These are phyloP conservation scores for Mucor irregularis DNA, from an alignment of 371 early-diverging fungal species.

Conservation along the genomic window DNA sequence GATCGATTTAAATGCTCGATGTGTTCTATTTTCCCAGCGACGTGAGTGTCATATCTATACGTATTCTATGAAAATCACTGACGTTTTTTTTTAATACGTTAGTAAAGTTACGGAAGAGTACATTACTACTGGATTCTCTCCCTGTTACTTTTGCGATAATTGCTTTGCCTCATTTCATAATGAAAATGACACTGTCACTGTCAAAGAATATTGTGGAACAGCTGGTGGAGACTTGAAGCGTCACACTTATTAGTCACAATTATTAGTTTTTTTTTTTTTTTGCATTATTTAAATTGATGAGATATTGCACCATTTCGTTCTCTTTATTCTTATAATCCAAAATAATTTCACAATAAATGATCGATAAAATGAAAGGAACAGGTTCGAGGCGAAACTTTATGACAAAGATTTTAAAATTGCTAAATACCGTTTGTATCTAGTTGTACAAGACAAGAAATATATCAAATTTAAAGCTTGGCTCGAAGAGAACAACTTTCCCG, in stretches of 20 bases:
- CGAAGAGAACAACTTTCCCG: slow-evolving; percentile 48
- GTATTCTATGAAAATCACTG: background rate
- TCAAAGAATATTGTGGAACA: slow-evolving; percentile 15
- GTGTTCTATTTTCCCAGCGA: slow-evolving; percentile 67
- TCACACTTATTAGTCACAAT: background rate
- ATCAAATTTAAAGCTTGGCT: slow-evolving; percentile 55
- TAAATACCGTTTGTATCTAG: too few species aligned
- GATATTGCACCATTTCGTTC: too few species aligned
- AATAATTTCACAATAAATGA: background rate
- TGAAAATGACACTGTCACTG: background rate
- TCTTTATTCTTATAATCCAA: background rate
- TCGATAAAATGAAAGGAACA: slow-evolving; percentile 20
- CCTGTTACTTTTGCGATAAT: slow-evolving; percentile 74
- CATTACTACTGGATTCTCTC: slow-evolving; percentile 69
- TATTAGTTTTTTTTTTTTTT: background rate
- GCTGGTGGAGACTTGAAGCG: slow-evolving; percentile 1
- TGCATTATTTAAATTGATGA: too few species aligned
- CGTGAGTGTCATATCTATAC: slow-evolving; percentile 20
- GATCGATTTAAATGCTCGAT: slow-evolving; percentile 63
- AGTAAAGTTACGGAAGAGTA: slow-evolving; percentile 64
- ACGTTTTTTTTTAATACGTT: background rate
- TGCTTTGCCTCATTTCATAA: slow-evolving; percentile 74
- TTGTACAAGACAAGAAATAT: slow-evolving; percentile 50
- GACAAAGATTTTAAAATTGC: background rate
- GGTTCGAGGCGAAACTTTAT: background rate